A percentile compares a stretch with the other conserved stretches of the same genome.
These are phyloP conservation scores for Corniculantispora saksenae DNA, from an alignment of 2,329 filamentous ascomycete genomes.

Conservation along the genomic window DNA sequence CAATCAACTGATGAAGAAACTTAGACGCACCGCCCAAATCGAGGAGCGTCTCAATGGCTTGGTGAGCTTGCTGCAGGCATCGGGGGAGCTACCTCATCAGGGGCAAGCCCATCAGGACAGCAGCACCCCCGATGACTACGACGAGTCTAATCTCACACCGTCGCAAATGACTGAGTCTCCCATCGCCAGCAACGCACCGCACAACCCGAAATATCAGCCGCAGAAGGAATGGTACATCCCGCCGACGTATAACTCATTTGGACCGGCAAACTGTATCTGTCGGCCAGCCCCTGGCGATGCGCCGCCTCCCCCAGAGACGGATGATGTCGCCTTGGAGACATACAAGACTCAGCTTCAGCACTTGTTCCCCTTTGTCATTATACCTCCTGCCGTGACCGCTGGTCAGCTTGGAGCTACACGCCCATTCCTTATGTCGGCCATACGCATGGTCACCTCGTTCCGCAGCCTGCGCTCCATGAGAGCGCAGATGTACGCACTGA, in stretches of 20 bases:
- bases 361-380: conserved; percentile 49
- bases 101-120: neutral
- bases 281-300: conserved; percentile 42
- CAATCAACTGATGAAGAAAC: neutral
- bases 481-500: conserved; percentile 50
- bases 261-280: conserved; percentile 50
- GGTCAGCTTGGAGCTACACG: conserved; percentile 38
- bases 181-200: neutral
- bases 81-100: conserved; percentile 36
- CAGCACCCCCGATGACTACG: conserved; percentile 16
- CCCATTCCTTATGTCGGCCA: conserved; percentile 51
- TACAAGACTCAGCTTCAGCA: conserved; percentile 47
- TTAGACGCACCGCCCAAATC: conserved; percentile 50
- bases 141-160: conserved; percentile 8
- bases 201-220: conserved; percentile 8
- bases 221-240: conserved; percentile 37
- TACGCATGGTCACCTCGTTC: conserved; percentile 52
- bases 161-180: conserved; percentile 17
- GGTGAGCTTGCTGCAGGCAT: conserved; percentile 48
- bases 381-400: conserved; percentile 39
- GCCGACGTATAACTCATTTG: conserved; percentile 46
- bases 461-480: conserved; percentile 49
- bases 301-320: conserved; percentile 43
- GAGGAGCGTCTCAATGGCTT: conserved; percentile 52
- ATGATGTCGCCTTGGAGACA: conserved; percentile 46